phyloP scores from a whole-genome alignment of 1,139 yeast species.

The Pichia sp. region DNA sequence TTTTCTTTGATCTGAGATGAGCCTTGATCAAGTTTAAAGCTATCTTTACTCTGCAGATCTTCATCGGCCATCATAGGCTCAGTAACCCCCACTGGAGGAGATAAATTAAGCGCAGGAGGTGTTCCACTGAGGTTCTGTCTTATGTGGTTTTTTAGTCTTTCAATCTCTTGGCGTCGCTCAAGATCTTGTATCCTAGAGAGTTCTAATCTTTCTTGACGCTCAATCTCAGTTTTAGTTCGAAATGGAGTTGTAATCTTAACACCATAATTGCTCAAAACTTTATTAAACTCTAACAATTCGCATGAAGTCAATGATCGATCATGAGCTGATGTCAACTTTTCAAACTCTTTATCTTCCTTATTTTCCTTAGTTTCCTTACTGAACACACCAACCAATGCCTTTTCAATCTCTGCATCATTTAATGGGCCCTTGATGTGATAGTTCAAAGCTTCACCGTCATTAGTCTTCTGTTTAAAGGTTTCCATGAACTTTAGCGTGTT shows the following conservation, averaged over 20 bases:
- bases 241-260: background rate
- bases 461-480: conserved; percentile 11
- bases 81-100: no score
- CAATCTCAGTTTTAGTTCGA: background rate
- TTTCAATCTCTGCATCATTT: conserved; percentile 7
- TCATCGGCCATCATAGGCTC: no score
- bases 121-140: no score
- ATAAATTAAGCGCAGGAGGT: no score
- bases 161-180: no score
- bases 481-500: conserved; percentile 15
- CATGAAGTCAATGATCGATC: conserved; percentile 7
- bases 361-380: conserved; percentile 13
- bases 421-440: conserved; percentile 4
- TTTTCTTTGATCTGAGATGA: no score
- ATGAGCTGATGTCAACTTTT: conserved; percentile 10
- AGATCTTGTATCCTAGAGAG: no score
- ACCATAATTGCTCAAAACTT: conserved; percentile 4
- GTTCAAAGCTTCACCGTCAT: conserved; percentile 9
- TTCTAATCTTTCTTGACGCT: no score
- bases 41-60: no score
- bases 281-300: conserved; percentile 9
- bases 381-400: conserved; percentile 4
- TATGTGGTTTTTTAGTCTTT: no score
- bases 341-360: conserved; percentile 15
- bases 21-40: no score